Conservation (phyloP, 2,329 filamentous ascomycete species). For the Diaporthe destruens region DNA sequence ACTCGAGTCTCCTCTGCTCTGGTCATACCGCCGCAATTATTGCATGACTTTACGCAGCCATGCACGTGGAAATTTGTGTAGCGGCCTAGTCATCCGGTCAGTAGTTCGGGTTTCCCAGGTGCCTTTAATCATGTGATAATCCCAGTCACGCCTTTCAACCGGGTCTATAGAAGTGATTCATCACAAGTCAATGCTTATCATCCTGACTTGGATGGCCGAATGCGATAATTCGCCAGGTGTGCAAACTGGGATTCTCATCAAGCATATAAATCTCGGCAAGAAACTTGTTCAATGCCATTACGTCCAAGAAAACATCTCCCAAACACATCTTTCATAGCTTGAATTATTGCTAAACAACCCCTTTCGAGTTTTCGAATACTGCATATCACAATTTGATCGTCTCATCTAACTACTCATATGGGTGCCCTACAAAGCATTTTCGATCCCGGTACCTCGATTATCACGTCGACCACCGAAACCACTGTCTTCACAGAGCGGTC, state of each 20-base stretch:
- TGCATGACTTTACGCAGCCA: no score
- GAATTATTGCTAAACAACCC: no score
- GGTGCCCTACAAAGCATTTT: no score
- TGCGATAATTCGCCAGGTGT: not conserved
- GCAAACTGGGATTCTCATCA: not conserved
- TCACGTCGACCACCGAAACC: not conserved
- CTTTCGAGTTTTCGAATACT: no score
- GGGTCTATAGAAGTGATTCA: not conserved
- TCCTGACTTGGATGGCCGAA: no score
- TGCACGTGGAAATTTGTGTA: not conserved
- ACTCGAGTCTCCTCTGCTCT: not conserved
- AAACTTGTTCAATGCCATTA: rapidly evolving
- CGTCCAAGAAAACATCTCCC: rapidly evolving
- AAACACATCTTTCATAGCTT: not conserved
- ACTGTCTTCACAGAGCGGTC: not conserved
- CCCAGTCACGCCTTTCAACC: not conserved
- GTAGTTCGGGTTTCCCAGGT: not conserved
- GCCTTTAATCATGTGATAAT: not conserved
- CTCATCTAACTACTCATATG: no score
- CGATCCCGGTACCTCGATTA: no score
- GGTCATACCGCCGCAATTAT: not conserved
- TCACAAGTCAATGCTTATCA: not conserved
- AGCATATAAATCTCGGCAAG: not conserved
- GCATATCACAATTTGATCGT: no score
- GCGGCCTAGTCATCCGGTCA: not conserved